A percentile compares a stretch with the other conserved stretches of the same genome.
Conservation (phyloP, 805 yeast genomes). For the Candida insectorum region DNA sequence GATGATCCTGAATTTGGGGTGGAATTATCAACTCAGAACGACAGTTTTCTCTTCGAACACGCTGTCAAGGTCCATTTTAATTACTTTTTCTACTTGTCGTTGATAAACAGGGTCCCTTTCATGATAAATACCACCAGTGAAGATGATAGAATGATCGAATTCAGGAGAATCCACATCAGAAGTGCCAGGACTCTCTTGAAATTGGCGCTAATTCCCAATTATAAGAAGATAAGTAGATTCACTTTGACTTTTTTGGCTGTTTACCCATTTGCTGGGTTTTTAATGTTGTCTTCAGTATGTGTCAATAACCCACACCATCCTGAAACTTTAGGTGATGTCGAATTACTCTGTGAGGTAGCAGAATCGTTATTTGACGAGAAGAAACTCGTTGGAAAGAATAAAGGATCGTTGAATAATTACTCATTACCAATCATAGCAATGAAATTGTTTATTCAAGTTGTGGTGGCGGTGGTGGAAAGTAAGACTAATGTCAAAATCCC, state of each 20-base stretch:
- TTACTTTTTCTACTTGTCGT: constrained; percentile 24
- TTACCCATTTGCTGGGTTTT: constrained; percentile 26
- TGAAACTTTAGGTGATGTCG: constrained; percentile 19
- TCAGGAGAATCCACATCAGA: constrained; percentile 24
- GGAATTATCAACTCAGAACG: not conserved
- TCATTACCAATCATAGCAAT: constrained; percentile 6
- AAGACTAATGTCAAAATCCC: constrained; percentile 1
- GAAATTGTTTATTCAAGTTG: constrained; percentile 11
- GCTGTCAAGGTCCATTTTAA: constrained; percentile 17
- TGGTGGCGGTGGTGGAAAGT: constrained; percentile 6
- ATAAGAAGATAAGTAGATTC: constrained; percentile 11
- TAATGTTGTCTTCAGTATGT: constrained; percentile 23
- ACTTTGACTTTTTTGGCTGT: constrained; percentile 18
- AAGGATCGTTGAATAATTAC: no score
- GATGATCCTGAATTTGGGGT: constrained; percentile 28
- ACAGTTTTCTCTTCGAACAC: constrained; percentile 1
- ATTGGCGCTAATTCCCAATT: constrained; percentile 15
- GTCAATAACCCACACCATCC: constrained; percentile 18
- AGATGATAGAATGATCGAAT: constrained; percentile 14
- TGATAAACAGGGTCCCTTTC: constrained; percentile 31
- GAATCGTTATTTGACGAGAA: constrained; percentile 7
- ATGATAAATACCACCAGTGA: constrained; percentile 12
- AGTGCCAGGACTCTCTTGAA: constrained; percentile 29
- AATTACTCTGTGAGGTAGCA: constrained; percentile 17
- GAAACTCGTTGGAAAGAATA: constrained; percentile 3